Conservation (phyloP, 164 flowering plant genomes). For the Platanus orientalis region DNA sequence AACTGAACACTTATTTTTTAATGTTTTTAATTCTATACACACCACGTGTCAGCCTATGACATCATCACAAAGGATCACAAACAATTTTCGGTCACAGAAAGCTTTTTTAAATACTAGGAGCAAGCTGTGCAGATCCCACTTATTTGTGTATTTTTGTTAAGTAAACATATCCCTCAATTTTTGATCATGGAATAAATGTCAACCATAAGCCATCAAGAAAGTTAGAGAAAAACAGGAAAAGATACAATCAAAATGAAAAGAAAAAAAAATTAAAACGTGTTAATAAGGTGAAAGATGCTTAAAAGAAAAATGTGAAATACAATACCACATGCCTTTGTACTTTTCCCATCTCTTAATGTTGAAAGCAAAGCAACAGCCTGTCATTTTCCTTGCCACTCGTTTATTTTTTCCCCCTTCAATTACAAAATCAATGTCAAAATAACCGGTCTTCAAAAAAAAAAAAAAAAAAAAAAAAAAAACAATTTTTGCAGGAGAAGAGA, state of each 20-base stretch:
- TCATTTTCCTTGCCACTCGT: constrained; percentile 61
- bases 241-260: neutral
- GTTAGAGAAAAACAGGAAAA: neutral
- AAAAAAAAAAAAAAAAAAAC: neutral
- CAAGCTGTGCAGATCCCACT: too few relatives aligned
- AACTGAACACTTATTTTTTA: too few relatives aligned
- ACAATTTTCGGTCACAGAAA: too few relatives aligned
- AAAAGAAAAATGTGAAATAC: constrained; percentile 50
- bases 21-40: too few relatives aligned
- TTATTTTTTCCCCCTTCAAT: constrained; percentile 7
- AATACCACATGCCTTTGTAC: constrained; percentile 34
- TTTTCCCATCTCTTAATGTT: constrained; percentile 30
- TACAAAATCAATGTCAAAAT: neutral
- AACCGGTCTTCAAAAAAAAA: neutral
- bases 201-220: neutral
- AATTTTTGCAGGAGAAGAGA: too few relatives aligned
- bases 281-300: too few relatives aligned
- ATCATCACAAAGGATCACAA: too few relatives aligned
- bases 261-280: constrained; percentile 29
- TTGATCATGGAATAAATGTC: too few relatives aligned
- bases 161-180: too few relatives aligned
- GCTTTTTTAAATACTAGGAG: too few relatives aligned
- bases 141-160: too few relatives aligned
- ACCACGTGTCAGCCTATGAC: too few relatives aligned
- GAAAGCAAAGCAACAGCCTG: constrained; percentile 57